Conservation (phyloP, 768 basidiomycete species). For the Mrakia hoshinonis region DNA sequence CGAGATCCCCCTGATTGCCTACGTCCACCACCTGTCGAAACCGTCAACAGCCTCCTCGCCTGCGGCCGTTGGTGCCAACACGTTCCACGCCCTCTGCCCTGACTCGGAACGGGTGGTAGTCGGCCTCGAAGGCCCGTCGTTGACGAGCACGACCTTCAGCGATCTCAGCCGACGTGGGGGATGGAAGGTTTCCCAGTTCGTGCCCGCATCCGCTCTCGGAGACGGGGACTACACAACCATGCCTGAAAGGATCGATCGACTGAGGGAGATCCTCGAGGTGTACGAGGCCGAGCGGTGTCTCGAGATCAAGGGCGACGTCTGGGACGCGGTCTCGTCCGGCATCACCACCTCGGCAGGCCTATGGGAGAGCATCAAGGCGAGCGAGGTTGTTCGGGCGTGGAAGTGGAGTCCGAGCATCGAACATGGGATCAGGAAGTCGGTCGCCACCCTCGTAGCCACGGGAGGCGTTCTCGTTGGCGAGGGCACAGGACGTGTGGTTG, state of each 20-base stretch:
- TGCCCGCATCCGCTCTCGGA: no score
- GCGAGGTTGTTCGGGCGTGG: neutral
- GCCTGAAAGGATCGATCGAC: neutral
- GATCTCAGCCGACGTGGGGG: no score
- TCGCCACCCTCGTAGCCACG: neutral
- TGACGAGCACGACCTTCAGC: no score
- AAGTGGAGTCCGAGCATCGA: neutral
- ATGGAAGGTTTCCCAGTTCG: no score
- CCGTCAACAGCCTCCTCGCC: neutral
- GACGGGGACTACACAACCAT: neutral
- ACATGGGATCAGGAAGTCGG: neutral
- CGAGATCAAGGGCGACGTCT: constrained; percentile 2
- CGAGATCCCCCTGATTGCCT: constrained; percentile 2
- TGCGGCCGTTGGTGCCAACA: neutral
- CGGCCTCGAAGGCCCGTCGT: no score
- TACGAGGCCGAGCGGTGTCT: neutral
- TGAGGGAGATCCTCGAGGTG: neutral
- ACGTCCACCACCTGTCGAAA: neutral
- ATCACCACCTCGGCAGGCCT: neutral
- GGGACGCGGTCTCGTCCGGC: no score
- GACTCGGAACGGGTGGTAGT: no score
- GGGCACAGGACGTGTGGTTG: neutral
- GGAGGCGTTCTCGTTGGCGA: neutral
- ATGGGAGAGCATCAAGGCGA: neutral
- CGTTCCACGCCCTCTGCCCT: neutral